Percentiles rank a stretch among this genome's conserved stretches.
These are phyloP conservation scores for Emmonsiellopsis sp. DNA, from an alignment of 2,329 filamentous ascomycete genomes.

Conservation along the genomic window DNA sequence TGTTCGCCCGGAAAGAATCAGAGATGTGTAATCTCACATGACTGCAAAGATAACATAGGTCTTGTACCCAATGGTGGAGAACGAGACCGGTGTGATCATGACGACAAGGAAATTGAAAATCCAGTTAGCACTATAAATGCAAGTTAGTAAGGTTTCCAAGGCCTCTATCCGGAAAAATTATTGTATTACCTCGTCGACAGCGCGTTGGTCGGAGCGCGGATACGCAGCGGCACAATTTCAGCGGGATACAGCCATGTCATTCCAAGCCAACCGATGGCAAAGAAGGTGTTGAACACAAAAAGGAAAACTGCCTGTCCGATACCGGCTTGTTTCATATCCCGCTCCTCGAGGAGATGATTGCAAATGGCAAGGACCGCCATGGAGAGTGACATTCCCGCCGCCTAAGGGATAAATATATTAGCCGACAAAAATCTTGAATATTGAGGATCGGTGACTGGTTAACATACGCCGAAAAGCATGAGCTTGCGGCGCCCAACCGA, in stretches of 20 bases:
- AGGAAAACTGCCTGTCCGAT: conserved; percentile 48
- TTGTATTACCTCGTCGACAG: conserved; percentile 42
- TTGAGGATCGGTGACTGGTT: not conserved
- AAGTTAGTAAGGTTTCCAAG: conserved; percentile 30
- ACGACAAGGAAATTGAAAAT: conserved; percentile 29
- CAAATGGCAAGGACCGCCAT: conserved; percentile 39
- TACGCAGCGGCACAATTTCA: conserved; percentile 45
- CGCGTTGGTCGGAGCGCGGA: conserved; percentile 32
- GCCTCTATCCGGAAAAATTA: not conserved
- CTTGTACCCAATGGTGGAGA: conserved; percentile 37
- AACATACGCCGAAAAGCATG: conserved; percentile 22
- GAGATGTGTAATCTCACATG: conserved; percentile 19
- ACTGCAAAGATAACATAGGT: conserved; percentile 38
- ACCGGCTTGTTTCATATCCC: conserved; percentile 36
- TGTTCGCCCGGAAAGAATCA: not conserved
- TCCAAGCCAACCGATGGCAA: conserved; percentile 50
- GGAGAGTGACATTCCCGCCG: conserved; percentile 19
- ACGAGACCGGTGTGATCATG: conserved; percentile 28
- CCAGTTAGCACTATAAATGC: conserved; percentile 22
- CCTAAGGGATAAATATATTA: not conserved
- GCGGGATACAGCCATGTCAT: conserved; percentile 53
- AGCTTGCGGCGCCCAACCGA: conserved; percentile 28
- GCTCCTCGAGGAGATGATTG: conserved; percentile 36
- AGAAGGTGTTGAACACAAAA: conserved; percentile 52
- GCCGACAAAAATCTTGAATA: not conserved